phyloP scores from a whole-genome alignment of 164 flowering plant genomes.

The Nymphaea colorata region DNA sequence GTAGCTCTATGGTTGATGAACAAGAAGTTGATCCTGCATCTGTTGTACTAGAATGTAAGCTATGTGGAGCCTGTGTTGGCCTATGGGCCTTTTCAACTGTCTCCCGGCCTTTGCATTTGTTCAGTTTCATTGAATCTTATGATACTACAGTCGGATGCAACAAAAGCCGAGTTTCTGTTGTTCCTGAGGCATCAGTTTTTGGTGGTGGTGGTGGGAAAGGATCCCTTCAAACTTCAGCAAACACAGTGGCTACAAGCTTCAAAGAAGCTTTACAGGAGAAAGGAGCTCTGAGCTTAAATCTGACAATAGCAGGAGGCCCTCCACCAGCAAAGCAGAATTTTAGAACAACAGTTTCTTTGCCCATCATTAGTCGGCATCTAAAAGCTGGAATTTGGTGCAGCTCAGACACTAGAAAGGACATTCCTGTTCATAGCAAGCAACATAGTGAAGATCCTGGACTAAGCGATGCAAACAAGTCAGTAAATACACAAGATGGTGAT shows the following conservation, averaged over 20 bases:
- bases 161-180: slow-evolving; percentile 6
- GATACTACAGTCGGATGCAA: slow-evolving; percentile 25
- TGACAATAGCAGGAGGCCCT: slow-evolving; percentile 93
- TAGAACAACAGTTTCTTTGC: slow-evolving; percentile 71
- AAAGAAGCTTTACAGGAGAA: slow-evolving; percentile 7
- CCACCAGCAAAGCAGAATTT: slow-evolving; percentile 79
- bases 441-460: slow-evolving; percentile 7
- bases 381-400: slow-evolving; percentile 42
- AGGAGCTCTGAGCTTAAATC: slow-evolving; percentile 21
- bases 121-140: slow-evolving; percentile 48
- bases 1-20: slow-evolving; percentile 7
- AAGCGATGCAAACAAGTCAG: slow-evolving; percentile 8
- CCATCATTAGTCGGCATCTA: slow-evolving; percentile 62
- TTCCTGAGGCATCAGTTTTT: slow-evolving; percentile 4
- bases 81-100: slow-evolving; percentile 71
- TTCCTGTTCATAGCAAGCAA: slow-evolving; percentile 5
- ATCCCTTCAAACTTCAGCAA: slow-evolving; percentile 11
- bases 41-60: slow-evolving; percentile 71
- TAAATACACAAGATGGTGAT: slow-evolving; percentile 6
- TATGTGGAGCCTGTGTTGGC: slow-evolving; percentile 89
- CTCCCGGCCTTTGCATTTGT: slow-evolving; percentile 53
- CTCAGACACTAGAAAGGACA: slow-evolving; percentile 14
- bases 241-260: not conserved
- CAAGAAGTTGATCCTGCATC: slow-evolving; percentile 50
- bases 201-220: slow-evolving; percentile 10